Percentiles rank a stretch among this genome's conserved stretches.
These are phyloP conservation scores for Vaccinium corymbosum DNA, from an alignment of 148 eudicot genomes.

Conservation along the genomic window DNA sequence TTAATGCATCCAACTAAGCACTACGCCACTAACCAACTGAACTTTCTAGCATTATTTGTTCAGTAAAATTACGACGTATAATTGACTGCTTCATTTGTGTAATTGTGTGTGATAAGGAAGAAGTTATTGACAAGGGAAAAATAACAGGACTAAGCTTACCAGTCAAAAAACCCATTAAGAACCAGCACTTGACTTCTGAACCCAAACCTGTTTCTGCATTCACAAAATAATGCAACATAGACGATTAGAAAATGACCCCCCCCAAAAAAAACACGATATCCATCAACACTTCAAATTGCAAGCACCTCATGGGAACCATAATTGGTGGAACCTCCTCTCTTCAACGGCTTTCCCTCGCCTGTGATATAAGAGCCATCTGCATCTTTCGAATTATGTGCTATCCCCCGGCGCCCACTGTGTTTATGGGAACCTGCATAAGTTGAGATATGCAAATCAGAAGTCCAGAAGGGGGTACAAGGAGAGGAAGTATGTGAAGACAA, in stretches of 20 bases:
- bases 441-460: conserved; percentile 2
- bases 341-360: conserved; percentile 49
- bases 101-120: neutral
- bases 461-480: neutral
- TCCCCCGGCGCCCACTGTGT: conserved; percentile 68
- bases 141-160: conserved; percentile 39
- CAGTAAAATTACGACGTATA: neutral
- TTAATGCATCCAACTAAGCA: neutral
- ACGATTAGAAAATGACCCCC: neutral
- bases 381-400: conserved; percentile 50
- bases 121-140: neutral
- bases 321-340: conserved; percentile 57
- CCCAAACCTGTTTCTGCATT: conserved; percentile 92
- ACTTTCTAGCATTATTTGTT: neutral
- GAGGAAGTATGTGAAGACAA: neutral
- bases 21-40: neutral
- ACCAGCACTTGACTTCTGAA: conserved; percentile 92
- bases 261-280: neutral
- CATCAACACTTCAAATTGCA: neutral
- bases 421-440: conserved; percentile 55
- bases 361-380: conserved; percentile 37
- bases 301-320: conserved; percentile 77
- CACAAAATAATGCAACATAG: neutral
- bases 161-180: conserved; percentile 41
- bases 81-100: neutral